Evolutionary conservation across 352 stramenopile species (phyloP).

Genomic region (Pythium brassicae): DNA sequence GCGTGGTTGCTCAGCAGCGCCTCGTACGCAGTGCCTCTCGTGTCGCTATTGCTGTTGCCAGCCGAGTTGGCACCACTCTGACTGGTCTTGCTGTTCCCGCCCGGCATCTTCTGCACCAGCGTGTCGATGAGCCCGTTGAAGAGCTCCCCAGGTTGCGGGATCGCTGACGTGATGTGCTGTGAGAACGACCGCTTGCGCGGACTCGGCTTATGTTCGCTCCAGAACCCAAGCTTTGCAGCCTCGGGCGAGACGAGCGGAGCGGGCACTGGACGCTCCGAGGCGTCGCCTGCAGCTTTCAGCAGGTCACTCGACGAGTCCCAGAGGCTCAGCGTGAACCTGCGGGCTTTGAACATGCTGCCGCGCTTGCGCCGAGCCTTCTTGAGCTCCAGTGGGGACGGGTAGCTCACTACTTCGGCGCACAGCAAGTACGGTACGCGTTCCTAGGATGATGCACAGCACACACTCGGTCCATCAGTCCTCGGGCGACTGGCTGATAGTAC

Average conservation of each 20-base stretch:
- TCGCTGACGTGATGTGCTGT: conserved; percentile 69
- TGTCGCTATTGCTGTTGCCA: not conserved
- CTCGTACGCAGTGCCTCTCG: conserved; percentile 23
- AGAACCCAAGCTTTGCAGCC: conserved; percentile 68
- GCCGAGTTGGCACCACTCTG: not conserved
- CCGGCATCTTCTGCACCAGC: conserved; percentile 56
- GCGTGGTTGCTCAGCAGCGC: conserved; percentile 21
- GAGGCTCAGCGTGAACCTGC: conserved; percentile 57
- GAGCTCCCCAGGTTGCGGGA: conserved; percentile 58
- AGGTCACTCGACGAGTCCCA: conserved; percentile 52
- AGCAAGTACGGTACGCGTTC: conserved; percentile 79
- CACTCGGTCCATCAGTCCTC: not conserved
- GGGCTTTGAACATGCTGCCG: conserved; percentile 48
- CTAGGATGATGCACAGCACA: conserved; percentile 13
- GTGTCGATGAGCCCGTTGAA: conserved; percentile 68
- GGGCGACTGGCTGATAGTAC: not conserved
- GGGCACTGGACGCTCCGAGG: conserved; percentile 23
- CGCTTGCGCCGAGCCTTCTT: conserved; percentile 36
- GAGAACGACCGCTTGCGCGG: conserved; percentile 68
- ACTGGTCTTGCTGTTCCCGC: conserved; percentile 27
- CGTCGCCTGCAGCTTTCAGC: conserved; percentile 9
- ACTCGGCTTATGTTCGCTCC: conserved; percentile 74
- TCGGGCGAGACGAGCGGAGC: conserved; percentile 50
- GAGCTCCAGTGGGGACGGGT: conserved; percentile 29
- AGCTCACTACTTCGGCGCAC: conserved; percentile 77